Base-by-base conservation (phyloP, 108 stramenopile species). In the Cyclotella sp. region DNA sequence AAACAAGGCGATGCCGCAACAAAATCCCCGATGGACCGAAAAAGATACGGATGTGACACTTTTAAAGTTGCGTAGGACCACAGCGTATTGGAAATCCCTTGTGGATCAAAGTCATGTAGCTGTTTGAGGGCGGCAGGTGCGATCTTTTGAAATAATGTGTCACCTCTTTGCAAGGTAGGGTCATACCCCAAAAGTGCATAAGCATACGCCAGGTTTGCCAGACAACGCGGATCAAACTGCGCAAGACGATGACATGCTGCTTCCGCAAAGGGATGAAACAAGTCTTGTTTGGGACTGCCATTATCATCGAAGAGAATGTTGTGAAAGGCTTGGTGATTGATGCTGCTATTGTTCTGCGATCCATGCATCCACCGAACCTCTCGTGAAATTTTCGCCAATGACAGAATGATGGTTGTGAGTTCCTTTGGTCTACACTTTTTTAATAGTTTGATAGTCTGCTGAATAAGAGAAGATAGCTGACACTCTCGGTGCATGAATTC, bases 131-230 rank as follows among this genome's bases (percentile, higher is more conserved):
- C 27, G 29, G 67, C 51, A n/a, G 21, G 27, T 34, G 28, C 67
- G 8, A 68, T 68, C 13, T 52, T 51, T 30, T 39, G 28, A 8
- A 68, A 34, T 30, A 68, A 34, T 1, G 24, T 46, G 57, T 14
- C 24, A 3, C 26, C 22, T 1, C 52, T 43, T 47, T 52, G 49
- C 11, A 68, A 18, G 3, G 34, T 4, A 15, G 67, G 51, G 7
- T 64, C 43, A 26, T 64, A 64, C 21, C 43, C 24, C 8, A 64
- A 3, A 21, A 68, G 16, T 30, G 67, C 67, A 68, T 52, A 53
- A 0, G 67, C 47, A 39, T 52, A 68, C 0, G 51, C 28, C 18
- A 68, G 8, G 67, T 30, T 68, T 1, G 67, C 28, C 0, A 68
- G 22, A 28, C 18, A 9, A 11, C 67, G 14, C 2, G 67, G 12